Evolutionary conservation across 805 yeast species (phyloP).

Genomic region (Metschnikowia peoriensis): DNA sequence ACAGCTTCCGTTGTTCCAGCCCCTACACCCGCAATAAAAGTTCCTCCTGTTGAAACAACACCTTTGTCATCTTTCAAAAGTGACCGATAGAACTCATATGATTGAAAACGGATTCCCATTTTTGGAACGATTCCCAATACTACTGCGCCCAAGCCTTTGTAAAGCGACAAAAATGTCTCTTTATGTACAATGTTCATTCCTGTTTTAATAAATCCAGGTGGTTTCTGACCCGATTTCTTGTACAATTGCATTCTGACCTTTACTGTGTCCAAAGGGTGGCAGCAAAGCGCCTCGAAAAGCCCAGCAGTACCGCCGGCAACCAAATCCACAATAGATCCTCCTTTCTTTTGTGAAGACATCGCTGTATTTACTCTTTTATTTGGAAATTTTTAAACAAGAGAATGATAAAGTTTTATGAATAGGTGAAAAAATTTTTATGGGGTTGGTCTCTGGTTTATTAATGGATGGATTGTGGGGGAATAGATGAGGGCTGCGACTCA

Average conservation of each 20-base stretch:
- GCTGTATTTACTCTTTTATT: neutral
- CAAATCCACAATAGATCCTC: conserved; percentile 56
- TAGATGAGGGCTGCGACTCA: neutral
- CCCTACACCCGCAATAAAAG: conserved; percentile 91
- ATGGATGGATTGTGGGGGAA: neutral
- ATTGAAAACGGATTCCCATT: conserved; percentile 95
- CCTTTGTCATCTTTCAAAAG: conserved; percentile 64
- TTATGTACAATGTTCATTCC: conserved; percentile 74
- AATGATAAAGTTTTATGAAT: no score
- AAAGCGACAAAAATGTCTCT: conserved; percentile 82
- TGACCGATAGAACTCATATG: conserved; percentile 85
- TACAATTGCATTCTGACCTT: conserved; percentile 96
- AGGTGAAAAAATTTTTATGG: no score
- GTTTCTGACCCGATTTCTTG: conserved; percentile 65
- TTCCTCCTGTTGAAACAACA: conserved; percentile 64
- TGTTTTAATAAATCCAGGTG: conserved; percentile 84
- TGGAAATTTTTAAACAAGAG: neutral
- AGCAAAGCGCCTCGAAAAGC: conserved; percentile 91
- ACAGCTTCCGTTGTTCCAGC: conserved; percentile 98
- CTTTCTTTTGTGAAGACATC: conserved; percentile 29
- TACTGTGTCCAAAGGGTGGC: conserved; percentile 97
- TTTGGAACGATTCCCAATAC: conserved; percentile 96
- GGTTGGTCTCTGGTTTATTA: no score
- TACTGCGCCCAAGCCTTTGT: conserved; percentile 96
- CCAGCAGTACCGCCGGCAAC: conserved; percentile 98